Evolutionary conservation across 1,139 yeast genomes (phyloP).

Genomic region (Taphrina communis): DNA sequence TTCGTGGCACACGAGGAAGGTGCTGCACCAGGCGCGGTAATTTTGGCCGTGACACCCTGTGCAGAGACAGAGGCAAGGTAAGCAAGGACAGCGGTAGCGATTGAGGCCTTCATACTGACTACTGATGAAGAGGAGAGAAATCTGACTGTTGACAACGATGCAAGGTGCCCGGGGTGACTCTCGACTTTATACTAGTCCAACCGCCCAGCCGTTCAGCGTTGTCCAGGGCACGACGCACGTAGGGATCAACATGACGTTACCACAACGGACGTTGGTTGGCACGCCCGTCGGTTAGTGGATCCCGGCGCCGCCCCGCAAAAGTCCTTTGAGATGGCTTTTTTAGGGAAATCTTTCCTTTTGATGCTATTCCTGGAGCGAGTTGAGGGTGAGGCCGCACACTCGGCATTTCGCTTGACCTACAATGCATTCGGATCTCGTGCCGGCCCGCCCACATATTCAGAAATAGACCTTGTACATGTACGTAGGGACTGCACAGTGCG

Average conservation of each 20-base stretch:
- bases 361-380: conserved; percentile 8
- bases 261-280: not conserved
- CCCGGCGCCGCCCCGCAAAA: conserved; percentile 19
- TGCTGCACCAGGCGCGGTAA: conserved; percentile 34
- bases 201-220: not conserved
- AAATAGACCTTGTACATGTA: not conserved
- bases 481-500: not conserved
- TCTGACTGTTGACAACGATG: not conserved
- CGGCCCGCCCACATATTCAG: not conserved
- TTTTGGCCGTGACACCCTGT: conserved; percentile 38
- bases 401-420: not conserved
- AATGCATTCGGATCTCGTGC: conserved; percentile 4
- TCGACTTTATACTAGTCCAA: not conserved
- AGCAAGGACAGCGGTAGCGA: conserved; percentile 43
- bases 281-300: conserved; percentile 15
- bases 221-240: conserved; percentile 1
- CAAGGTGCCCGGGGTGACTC: not conserved
- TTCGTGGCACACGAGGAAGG: conserved; percentile 23
- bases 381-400: not conserved
- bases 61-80: conserved; percentile 43
- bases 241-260: conserved; percentile 20
- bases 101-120: conserved; percentile 25
- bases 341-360: not conserved
- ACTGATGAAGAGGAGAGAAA: not conserved
- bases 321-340: conserved; percentile 14